phyloP scores from a whole-genome alignment of 768 basidiomycete species.

The Collybiopsis confluens region DNA sequence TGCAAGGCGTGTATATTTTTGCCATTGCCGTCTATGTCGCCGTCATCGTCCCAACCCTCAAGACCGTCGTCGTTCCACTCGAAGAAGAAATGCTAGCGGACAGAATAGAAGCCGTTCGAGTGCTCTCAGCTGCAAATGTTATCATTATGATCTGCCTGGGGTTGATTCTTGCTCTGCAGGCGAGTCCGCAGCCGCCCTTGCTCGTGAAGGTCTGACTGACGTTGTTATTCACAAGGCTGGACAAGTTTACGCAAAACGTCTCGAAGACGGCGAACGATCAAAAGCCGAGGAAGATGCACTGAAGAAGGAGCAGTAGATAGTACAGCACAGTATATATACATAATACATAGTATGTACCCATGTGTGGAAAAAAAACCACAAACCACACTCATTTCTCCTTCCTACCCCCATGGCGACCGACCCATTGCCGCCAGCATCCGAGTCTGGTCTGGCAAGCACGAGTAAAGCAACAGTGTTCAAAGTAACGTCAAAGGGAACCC shows the following conservation, averaged over 20 bases:
- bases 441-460: background rate
- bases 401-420: background rate
- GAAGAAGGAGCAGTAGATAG: slow-evolving; percentile 5
- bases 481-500: background rate
- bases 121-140: slow-evolving; percentile 84
- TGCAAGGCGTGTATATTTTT: slow-evolving; percentile 68
- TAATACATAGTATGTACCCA: no score
- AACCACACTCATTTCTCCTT: background rate
- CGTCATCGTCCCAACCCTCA: slow-evolving; percentile 74
- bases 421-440: background rate
- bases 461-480: background rate
- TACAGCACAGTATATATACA: background rate
- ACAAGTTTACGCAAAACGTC: slow-evolving; percentile 67
- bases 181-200: slow-evolving; percentile 26
- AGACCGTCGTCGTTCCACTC: slow-evolving; percentile 65
- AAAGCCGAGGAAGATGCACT: background rate
- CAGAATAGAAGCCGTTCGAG: slow-evolving; percentile 71
- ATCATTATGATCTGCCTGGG: slow-evolving; percentile 70
- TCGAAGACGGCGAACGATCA: slow-evolving; percentile 15
- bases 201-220: slow-evolving; percentile 9
- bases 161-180: slow-evolving; percentile 69
- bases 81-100: slow-evolving; percentile 57
- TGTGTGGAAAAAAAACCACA: background rate
- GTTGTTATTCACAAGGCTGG: slow-evolving; percentile 52
- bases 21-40: slow-evolving; percentile 76